A percentile compares a stretch with the other conserved stretches of the same genome.
Evolutionary conservation across 805 yeast species (phyloP).

Genomic region (Wickerhamiella musiphila): DNA sequence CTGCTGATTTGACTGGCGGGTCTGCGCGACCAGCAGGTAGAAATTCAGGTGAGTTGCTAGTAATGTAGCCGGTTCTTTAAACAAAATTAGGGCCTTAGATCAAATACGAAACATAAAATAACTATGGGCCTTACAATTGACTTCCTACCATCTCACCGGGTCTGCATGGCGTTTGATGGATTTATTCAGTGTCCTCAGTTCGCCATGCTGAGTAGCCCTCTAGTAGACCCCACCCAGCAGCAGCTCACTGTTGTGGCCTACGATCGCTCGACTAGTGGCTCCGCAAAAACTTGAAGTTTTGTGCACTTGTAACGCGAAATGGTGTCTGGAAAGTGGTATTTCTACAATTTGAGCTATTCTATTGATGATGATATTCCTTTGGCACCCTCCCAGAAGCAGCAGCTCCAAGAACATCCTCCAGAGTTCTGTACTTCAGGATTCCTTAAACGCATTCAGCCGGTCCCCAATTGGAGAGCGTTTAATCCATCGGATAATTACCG

Average conservation of each 20-base stretch:
- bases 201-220: background rate
- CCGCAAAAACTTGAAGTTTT: background rate
- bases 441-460: slow-evolving; percentile 16
- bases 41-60: too few species aligned
- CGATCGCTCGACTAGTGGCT: background rate
- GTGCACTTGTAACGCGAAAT: background rate
- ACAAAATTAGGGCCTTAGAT: too few species aligned
- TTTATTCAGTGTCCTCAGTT: background rate
- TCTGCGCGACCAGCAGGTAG: too few species aligned
- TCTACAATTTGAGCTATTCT: slow-evolving; percentile 11
- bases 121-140: too few species aligned
- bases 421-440: slow-evolving; percentile 15
- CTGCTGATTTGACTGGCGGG: too few species aligned
- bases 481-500: slow-evolving; percentile 21
- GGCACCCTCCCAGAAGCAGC: slow-evolving; percentile 4
- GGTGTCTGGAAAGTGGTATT: slow-evolving; percentile 9
- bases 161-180: too few species aligned
- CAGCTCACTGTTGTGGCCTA: background rate
- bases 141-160: too few species aligned
- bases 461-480: slow-evolving; percentile 23
- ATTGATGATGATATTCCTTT: slow-evolving; percentile 13
- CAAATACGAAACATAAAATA: too few species aligned
- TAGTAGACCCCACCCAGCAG: background rate
- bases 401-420: background rate
- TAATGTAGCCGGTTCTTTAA: too few species aligned